phyloP scores from a whole-genome alignment of 2,329 filamentous ascomycete genomes.

The Chaetothyriales sp. region DNA sequence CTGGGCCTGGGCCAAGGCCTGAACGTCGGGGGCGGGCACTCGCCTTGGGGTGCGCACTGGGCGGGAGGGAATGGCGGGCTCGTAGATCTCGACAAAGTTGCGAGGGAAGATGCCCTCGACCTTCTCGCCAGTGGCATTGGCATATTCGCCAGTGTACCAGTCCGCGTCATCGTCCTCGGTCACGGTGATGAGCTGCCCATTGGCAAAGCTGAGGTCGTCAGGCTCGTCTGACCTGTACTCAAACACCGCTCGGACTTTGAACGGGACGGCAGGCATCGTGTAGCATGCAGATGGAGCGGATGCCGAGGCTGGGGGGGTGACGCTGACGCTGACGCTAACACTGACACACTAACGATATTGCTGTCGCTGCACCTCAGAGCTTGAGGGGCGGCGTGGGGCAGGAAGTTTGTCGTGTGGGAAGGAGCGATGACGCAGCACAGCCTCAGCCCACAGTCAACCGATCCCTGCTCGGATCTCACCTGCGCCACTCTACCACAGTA shows the following conservation, averaged over 20 bases:
- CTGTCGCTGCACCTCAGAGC: background rate
- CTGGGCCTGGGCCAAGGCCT: slow-evolving; percentile 18
- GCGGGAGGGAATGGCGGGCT: slow-evolving; percentile 76
- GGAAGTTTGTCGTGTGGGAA: background rate
- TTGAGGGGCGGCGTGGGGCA: background rate
- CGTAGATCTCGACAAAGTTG: slow-evolving; percentile 95
- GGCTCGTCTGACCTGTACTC: slow-evolving; percentile 88
- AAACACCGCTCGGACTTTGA: slow-evolving; percentile 91
- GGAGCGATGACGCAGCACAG: background rate
- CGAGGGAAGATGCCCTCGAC: slow-evolving; percentile 84
- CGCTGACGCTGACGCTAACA: too few species aligned
- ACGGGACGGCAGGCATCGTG: slow-evolving; percentile 55
- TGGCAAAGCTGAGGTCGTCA: slow-evolving; percentile 77
- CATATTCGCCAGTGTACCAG: slow-evolving; percentile 51
- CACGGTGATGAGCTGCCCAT: slow-evolving; percentile 83
- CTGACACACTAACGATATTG: background rate
- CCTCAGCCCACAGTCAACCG: background rate
- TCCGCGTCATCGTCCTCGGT: slow-evolving; percentile 84
- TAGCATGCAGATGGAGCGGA: background rate
- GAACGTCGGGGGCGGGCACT: slow-evolving; percentile 45
- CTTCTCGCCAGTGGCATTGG: slow-evolving; percentile 57
- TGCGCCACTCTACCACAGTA: background rate
- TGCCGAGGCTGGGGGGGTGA: background rate
- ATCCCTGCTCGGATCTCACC: background rate
- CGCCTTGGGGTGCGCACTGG: slow-evolving; percentile 53